Percentiles rank a stretch among this genome's conserved stretches.
These are phyloP conservation scores for Claviceps sp. DNA, from an alignment of 2,329 filamentous ascomycete genomes.

Conservation along the genomic window DNA sequence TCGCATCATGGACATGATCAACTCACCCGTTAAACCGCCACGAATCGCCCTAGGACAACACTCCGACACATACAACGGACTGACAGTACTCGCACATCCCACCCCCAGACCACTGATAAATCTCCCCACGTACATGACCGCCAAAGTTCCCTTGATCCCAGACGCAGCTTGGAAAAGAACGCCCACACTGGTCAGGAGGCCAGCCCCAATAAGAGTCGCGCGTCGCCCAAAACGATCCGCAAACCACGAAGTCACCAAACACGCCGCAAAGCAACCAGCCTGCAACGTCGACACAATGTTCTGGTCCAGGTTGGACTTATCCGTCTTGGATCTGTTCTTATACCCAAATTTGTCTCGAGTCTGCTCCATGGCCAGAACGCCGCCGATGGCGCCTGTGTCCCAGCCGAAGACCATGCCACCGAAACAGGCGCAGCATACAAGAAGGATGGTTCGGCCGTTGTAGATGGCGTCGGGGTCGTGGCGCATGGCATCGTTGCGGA, in stretches of 20 bases:
- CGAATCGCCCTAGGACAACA: slow-evolving; percentile 37
- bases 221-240: slow-evolving; percentile 44
- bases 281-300: slow-evolving; percentile 61
- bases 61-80: slow-evolving; percentile 33
- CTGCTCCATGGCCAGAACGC: slow-evolving; percentile 46
- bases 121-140: slow-evolving; percentile 53
- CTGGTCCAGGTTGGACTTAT: slow-evolving; percentile 41
- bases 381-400: slow-evolving; percentile 53
- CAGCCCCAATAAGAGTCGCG: slow-evolving; percentile 39
- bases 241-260: slow-evolving; percentile 40
- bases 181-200: slow-evolving; percentile 44
- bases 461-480: slow-evolving; percentile 54
- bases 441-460: slow-evolving; percentile 52
- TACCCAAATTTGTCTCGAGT: slow-evolving; percentile 36
- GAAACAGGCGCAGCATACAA: slow-evolving; percentile 53
- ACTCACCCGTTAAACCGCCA: slow-evolving; percentile 31
- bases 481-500: slow-evolving; percentile 60
- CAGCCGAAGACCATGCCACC: slow-evolving; percentile 43
- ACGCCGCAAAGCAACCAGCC: slow-evolving; percentile 53
- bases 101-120: slow-evolving; percentile 36
- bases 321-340: slow-evolving; percentile 11
- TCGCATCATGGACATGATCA: no score
- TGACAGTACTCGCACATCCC: slow-evolving; percentile 34
- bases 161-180: slow-evolving; percentile 51
- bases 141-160: slow-evolving; percentile 36